These are phyloP conservation scores for Aspergillus sp. DNA, from an alignment of 2,329 filamentous ascomycete species.

Conservation along the genomic window DNA sequence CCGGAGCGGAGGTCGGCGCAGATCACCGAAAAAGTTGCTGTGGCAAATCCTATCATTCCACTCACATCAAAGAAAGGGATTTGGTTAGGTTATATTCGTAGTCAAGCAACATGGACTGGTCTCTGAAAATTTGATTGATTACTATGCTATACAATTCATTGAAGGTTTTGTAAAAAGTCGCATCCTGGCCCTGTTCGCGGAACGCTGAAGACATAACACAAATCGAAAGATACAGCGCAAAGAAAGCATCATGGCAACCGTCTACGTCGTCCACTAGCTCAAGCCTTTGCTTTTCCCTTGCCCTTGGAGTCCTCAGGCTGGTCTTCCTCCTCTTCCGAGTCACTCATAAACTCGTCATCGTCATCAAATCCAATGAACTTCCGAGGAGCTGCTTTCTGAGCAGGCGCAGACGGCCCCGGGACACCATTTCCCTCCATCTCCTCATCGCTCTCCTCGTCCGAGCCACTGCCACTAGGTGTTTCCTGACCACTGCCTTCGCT, in stretches of 20 bases:
- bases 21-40: constrained; percentile 17
- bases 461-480: constrained; percentile 30
- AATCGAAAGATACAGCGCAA: neutral
- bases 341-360: constrained; percentile 48
- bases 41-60: constrained; percentile 12
- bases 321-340: constrained; percentile 39
- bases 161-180: neutral
- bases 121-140: neutral
- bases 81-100: neutral
- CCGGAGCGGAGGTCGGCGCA: constrained; percentile 11
- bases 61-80: neutral
- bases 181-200: neutral
- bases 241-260: constrained; percentile 13
- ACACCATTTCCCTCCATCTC: constrained; percentile 35
- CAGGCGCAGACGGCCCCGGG: constrained; percentile 27
- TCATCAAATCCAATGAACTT: constrained; percentile 50
- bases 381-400: constrained; percentile 28
- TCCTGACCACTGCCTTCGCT: constrained; percentile 39
- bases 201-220: constrained; percentile 7
- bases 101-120: neutral
- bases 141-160: neutral
- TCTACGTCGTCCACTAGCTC: constrained; percentile 10
- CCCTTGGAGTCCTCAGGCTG: constrained; percentile 23
- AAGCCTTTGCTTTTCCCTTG: constrained; percentile 40
- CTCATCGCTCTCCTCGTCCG: constrained; percentile 38